Base-by-base conservation (phyloP, 768 basidiomycete species). In the Rhizopogon salebrosus region DNA sequence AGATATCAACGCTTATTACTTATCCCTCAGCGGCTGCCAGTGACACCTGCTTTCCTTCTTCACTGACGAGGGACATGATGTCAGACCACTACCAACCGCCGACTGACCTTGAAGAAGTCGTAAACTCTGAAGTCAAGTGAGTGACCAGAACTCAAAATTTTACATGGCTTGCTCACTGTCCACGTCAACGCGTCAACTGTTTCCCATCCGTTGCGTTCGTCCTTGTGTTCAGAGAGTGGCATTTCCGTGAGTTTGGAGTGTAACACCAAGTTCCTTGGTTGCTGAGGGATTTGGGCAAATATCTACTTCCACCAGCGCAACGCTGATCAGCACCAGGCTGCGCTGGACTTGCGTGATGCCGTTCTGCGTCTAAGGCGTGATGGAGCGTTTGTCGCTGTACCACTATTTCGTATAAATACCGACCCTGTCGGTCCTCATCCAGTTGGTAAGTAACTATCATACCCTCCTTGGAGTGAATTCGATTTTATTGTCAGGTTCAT, bases 251-350 rank as follows among this genome's bases (percentile, higher is more conserved):
- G 81, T 67, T 20, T 24, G 34, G 45, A 23, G 3, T 4, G 22
- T 16, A 41, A 26, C 9, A 48, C 38, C 8, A 7, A 31, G 6
- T 23, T n/a, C n/a, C 20, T 39, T 57, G 18, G 36, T 27, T 1
- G 14, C 54, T 8, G 2, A 46, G 31, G 14, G 18, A 41, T 24
- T n/a, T 48, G 18, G n/a, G 14, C 59, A 89, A 87, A 91, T 61
- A 89, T 91, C 42, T 89, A 91, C 68, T 91, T 89, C 64, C 81
- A 82, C 56, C 87, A 88, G 67, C 71, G 75, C 22, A 89, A 87
- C 59, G 69, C 75, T 0, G 72, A 74, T 3, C 80, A 87, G 54
- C 82, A 84, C 48, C 73, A 80, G 35, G 83, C 79, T 22, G 87
- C 87, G 1, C 73, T 89, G 3, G 75, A 82, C 39, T 73, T 91